These are phyloP conservation scores for Saccharomyces hybrid DNA, from an alignment of 1,139 yeast species.

Conservation along the genomic window DNA sequence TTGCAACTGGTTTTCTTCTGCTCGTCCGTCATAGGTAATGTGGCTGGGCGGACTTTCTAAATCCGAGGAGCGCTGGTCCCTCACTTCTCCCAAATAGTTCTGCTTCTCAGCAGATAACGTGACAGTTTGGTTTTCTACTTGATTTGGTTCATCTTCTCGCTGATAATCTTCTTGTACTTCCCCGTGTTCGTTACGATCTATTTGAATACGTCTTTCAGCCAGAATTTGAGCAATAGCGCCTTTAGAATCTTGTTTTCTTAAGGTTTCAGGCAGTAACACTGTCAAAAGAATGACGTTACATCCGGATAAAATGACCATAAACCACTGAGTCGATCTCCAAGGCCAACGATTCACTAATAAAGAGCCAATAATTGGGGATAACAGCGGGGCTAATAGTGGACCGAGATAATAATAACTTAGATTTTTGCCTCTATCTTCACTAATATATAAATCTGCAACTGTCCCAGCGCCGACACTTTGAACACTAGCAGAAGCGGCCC, in stretches of 20 bases:
- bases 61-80: not conserved
- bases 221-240: slow-evolving; percentile 42
- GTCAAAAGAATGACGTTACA: slow-evolving; percentile 43
- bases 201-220: slow-evolving; percentile 31
- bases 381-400: slow-evolving; percentile 71
- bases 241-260: slow-evolving; percentile 47
- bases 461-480: slow-evolving; percentile 92
- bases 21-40: not conserved
- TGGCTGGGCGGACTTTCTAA: not conserved
- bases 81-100: not conserved
- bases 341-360: slow-evolving; percentile 65
- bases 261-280: slow-evolving; percentile 68
- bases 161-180: not conserved
- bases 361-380: slow-evolving; percentile 81
- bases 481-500: slow-evolving; percentile 79
- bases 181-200: not conserved
- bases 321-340: slow-evolving; percentile 90
- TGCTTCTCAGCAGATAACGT: not conserved
- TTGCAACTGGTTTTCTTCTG: slow-evolving; percentile 7
- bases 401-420: slow-evolving; percentile 80
- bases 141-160: not conserved
- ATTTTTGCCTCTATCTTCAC: slow-evolving; percentile 67
- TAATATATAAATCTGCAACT: slow-evolving; percentile 62
- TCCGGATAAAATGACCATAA: slow-evolving; percentile 62
- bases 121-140: not conserved